Percentiles rank a stretch among this genome's conserved stretches.
Evolutionary conservation across 1,139 yeast species (phyloP).

Genomic region (Candida sp.): DNA sequence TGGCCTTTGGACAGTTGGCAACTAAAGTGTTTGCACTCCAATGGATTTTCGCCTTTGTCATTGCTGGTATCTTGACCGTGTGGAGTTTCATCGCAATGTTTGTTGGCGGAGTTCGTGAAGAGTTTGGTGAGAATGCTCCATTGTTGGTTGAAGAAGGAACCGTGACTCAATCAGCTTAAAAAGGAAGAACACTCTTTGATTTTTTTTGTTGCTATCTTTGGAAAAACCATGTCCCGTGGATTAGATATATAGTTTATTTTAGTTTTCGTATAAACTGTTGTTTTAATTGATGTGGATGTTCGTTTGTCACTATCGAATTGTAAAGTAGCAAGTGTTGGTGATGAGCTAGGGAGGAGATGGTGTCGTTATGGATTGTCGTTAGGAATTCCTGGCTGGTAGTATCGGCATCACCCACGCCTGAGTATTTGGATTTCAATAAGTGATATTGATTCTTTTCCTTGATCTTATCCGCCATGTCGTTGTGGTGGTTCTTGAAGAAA

Average conservation of each 20-base stretch:
- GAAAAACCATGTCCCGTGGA: not conserved
- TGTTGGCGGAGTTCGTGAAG: slow-evolving; percentile 21
- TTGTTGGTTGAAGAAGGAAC: slow-evolving; percentile 21
- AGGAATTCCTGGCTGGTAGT: slow-evolving; percentile 53
- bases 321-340: slow-evolving; percentile 73
- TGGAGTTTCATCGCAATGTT: slow-evolving; percentile 49
- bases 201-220: not conserved
- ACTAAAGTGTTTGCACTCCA: slow-evolving; percentile 75
- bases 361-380: slow-evolving; percentile 71
- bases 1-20: slow-evolving; percentile 72
- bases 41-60: slow-evolving; percentile 81
- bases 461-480: slow-evolving; percentile 65
- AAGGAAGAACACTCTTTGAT: not conserved
- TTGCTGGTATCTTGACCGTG: slow-evolving; percentile 57
- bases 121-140: slow-evolving; percentile 27
- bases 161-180: not conserved
- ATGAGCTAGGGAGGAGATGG: slow-evolving; percentile 70
- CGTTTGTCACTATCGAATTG: slow-evolving; percentile 63
- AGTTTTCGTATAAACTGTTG: slow-evolving; percentile 64
- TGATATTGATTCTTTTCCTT: slow-evolving; percentile 68
- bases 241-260: slow-evolving; percentile 27
- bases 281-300: slow-evolving; percentile 53
- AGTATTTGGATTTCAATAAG: slow-evolving; percentile 61
- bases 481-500: not conserved
- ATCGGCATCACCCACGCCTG: slow-evolving; percentile 76